phyloP scores from a whole-genome alignment of 1,284 basidiomycete species.

The Rhodotorula sp. region DNA sequence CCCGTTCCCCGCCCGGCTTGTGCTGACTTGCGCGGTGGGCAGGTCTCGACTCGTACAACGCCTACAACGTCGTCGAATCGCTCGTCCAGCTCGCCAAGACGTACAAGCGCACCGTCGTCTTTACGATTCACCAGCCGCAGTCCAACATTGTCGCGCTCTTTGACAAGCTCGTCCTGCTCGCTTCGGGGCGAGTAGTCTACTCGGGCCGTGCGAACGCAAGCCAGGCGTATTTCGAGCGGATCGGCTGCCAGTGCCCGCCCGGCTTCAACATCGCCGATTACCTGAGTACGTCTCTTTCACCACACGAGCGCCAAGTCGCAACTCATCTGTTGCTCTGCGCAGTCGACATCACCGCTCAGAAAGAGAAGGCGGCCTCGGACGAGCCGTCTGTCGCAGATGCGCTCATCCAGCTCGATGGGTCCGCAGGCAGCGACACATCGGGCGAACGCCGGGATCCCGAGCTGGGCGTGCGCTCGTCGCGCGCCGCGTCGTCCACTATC shows the following conservation, averaged over 20 bases:
- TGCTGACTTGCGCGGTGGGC: slow-evolving; percentile 7
- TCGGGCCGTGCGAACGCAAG: slow-evolving; percentile 73
- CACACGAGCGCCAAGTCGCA: neutral
- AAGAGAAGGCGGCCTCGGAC: slow-evolving; percentile 50
- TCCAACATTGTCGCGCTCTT: slow-evolving; percentile 95
- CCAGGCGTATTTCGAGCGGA: slow-evolving; percentile 73
- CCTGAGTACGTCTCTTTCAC: slow-evolving; percentile 64
- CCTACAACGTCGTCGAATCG: slow-evolving; percentile 88
- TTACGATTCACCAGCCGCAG: slow-evolving; percentile 98
- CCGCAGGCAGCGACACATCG: neutral
- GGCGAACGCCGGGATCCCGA: slow-evolving; percentile 27
- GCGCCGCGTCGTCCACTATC: slow-evolving; percentile 26
- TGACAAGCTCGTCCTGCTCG: slow-evolving; percentile 84
- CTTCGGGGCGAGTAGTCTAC: slow-evolving; percentile 78
- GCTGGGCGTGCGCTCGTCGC: slow-evolving; percentile 19
- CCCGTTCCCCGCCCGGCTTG: neutral
- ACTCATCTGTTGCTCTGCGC: neutral
- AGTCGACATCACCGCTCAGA: slow-evolving; percentile 86
- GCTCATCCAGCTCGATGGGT: slow-evolving; percentile 28
- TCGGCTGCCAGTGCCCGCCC: slow-evolving; percentile 82
- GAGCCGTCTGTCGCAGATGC: slow-evolving; percentile 14
- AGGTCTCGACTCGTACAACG: slow-evolving; percentile 94
- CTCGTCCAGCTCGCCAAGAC: slow-evolving; percentile 79
- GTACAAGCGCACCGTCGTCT: slow-evolving; percentile 93
- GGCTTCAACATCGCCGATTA: slow-evolving; percentile 98